Percentiles rank a stretch among this genome's conserved stretches.
These are phyloP conservation scores for Xylogone sp. DNA, from an alignment of 2,329 filamentous ascomycete genomes.

Conservation along the genomic window DNA sequence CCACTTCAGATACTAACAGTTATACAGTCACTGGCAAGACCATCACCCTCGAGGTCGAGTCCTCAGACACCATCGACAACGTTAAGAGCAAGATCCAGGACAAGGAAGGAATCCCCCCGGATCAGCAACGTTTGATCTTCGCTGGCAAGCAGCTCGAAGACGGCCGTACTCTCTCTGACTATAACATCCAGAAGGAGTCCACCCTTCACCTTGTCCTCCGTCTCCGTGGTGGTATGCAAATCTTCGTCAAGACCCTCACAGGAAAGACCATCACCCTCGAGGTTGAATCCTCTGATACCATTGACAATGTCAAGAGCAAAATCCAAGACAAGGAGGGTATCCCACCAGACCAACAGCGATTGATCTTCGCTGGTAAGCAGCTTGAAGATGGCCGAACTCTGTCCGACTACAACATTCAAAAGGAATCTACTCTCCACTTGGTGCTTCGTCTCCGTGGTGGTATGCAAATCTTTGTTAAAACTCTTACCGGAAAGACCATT, in stretches of 20 bases:
- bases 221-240: constrained; percentile 86
- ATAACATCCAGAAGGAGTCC: constrained; percentile 94
- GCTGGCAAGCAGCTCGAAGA: constrained; percentile 96
- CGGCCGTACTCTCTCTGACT: constrained; percentile 83
- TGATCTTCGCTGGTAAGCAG: constrained; percentile 94
- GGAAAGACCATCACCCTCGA: constrained; percentile 95
- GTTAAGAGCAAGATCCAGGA: constrained; percentile 98
- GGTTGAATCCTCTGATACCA: constrained; percentile 84
- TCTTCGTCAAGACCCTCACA: constrained; percentile 82
- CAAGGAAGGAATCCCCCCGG: constrained; percentile 94
- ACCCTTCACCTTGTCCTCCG: constrained; percentile 84
- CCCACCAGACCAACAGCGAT: constrained; percentile 87
- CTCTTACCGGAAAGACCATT: constrained; percentile 66
- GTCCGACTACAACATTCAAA: constrained; percentile 96
- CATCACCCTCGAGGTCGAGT: constrained; percentile 87
- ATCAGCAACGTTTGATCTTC: constrained; percentile 95
- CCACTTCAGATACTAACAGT: constrained; percentile 68
- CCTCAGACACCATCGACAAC: constrained; percentile 89
- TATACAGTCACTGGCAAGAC: constrained; percentile 84
- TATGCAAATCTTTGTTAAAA: constrained; percentile 75
- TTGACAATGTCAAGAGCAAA: constrained; percentile 92
- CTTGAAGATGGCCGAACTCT: constrained; percentile 88
- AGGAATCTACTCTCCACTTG: constrained; percentile 78
- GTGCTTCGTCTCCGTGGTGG: constrained; percentile 79
- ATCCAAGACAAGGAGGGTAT: constrained; percentile 94